These are phyloP conservation scores for Ploettnerulaceae sp. DNA, from an alignment of 2,329 filamentous ascomycete species.

Conservation along the genomic window DNA sequence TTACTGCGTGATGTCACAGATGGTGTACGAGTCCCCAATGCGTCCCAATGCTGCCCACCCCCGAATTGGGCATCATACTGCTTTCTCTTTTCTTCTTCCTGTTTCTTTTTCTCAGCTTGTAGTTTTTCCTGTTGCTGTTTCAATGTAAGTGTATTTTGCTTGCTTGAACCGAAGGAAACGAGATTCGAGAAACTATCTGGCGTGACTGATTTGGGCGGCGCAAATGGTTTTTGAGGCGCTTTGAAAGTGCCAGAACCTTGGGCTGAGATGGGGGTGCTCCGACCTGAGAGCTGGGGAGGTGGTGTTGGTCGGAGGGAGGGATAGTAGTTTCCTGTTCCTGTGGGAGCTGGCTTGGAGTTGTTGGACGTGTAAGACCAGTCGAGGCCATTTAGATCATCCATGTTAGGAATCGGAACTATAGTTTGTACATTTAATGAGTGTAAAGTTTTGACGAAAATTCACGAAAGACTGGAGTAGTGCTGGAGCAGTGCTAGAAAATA, in stretches of 20 bases:
- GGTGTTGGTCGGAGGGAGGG: conserved; percentile 48
- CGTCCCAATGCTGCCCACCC: conserved; percentile 71
- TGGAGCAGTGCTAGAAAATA: not conserved
- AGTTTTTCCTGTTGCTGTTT: conserved; percentile 71
- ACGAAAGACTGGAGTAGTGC: conserved; percentile 10
- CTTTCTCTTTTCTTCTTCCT: conserved; percentile 68
- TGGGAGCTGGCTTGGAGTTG: conserved; percentile 36
- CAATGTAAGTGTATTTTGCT: conserved; percentile 66
- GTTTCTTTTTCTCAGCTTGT: conserved; percentile 60
- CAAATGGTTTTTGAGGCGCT: conserved; percentile 31
- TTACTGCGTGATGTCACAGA: conserved; percentile 44
- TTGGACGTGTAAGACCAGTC: conserved; percentile 48
- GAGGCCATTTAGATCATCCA: conserved; percentile 59
- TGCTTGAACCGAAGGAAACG: conserved; percentile 54
- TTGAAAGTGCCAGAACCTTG: conserved; percentile 38
- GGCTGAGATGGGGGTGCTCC: conserved; percentile 47
- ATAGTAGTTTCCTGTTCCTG: conserved; percentile 42
- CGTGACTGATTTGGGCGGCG: conserved; percentile 41
- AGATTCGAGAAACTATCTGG: conserved; percentile 75
- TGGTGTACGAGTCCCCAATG: conserved; percentile 52
- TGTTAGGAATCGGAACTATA: conserved; percentile 32
- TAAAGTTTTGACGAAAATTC: conserved; percentile 15
- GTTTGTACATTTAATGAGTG: conserved; percentile 14
- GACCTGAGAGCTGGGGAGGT: conserved; percentile 45
- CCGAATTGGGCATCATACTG: conserved; percentile 75